A percentile compares a stretch with the other conserved stretches of the same genome.
Conservation (phyloP, 2,329 filamentous ascomycete genomes). For the Ophiostoma quercus region DNA sequence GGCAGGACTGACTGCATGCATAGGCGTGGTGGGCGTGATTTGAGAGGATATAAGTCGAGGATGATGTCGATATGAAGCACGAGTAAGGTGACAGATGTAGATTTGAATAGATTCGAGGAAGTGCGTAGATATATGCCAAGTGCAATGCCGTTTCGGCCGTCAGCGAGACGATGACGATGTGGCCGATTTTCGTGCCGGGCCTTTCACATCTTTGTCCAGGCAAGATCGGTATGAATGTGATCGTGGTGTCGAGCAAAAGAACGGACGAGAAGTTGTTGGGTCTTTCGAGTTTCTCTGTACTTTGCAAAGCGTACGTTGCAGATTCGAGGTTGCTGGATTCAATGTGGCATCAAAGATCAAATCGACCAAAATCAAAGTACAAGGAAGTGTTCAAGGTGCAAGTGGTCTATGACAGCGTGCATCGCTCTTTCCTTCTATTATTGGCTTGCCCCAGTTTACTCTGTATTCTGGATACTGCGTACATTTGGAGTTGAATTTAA, state of each 20-base stretch:
- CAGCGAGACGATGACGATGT: not conserved
- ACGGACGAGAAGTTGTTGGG: too few relatives aligned
- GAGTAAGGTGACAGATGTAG: not conserved
- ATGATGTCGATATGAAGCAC: not conserved
- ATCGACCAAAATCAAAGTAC: too few relatives aligned
- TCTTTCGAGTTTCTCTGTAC: too few relatives aligned
- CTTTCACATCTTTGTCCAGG: not conserved
- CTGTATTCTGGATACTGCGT: too few relatives aligned
- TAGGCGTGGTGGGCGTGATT: not conserved
- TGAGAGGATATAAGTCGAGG: not conserved
- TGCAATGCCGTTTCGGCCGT: too few relatives aligned
- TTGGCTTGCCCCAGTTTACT: not conserved
- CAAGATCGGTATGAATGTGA: too few relatives aligned
- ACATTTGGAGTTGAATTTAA: not conserved
- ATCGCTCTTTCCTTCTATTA: slow-evolving; percentile 6
- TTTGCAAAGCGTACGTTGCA: not conserved
- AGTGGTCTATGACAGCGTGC: not conserved
- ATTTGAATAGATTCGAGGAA: too few relatives aligned
- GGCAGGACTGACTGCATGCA: slow-evolving; percentile 10
- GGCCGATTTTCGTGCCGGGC: not conserved
- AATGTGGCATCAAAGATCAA: not conserved
- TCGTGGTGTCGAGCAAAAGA: too few relatives aligned
- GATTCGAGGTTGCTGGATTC: not conserved
- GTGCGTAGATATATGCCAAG: too few relatives aligned
- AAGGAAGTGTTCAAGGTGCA: too few relatives aligned